These are phyloP conservation scores for Soucietia sequanensis DNA, from an alignment of 805 yeast species.

Conservation along the genomic window DNA sequence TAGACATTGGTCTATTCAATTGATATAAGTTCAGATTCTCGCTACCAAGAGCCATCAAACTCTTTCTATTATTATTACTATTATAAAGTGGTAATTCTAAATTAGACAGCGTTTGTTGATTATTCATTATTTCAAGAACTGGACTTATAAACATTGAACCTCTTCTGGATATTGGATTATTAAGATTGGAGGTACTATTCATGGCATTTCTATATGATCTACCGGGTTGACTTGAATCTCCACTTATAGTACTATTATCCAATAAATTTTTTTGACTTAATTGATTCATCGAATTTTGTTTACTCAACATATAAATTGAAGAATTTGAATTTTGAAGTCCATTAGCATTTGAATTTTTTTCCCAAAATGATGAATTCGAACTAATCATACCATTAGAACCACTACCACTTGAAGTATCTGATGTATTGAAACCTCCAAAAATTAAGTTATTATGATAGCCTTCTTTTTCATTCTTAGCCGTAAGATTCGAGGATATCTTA, in stretches of 20 bases:
- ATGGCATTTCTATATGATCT: conserved; percentile 28
- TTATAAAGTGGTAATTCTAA: conserved; percentile 15
- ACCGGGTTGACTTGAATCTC: conserved; percentile 18
- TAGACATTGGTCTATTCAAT: background rate
- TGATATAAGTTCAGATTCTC: background rate
- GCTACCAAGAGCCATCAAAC: background rate
- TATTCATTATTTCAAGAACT: conserved; percentile 37
- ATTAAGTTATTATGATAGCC: conserved; percentile 20
- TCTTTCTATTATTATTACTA: conserved; percentile 1
- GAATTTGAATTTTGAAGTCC: conserved; percentile 14
- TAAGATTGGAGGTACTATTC: conserved; percentile 2
- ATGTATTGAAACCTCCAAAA: background rate
- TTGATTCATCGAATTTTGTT: conserved; percentile 10
- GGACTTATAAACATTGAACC: conserved; percentile 55
- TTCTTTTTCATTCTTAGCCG: conserved; percentile 33
- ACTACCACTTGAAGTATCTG: background rate
- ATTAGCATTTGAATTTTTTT: conserved; percentile 13
- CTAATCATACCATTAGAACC: conserved; percentile 3
- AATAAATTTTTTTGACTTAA: conserved; percentile 1
- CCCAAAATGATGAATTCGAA: conserved; percentile 22
- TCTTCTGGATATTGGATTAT: conserved; percentile 20
- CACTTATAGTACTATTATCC: conserved; percentile 8
- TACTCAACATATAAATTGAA: conserved; percentile 10
- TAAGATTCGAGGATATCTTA: conserved; percentile 19
- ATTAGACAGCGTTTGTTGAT: conserved; percentile 10